A percentile compares a stretch with the other conserved stretches of the same genome.
phyloP scores from a whole-genome alignment of 306 rosid genomes.

The Cucurbita argyrosperma region DNA sequence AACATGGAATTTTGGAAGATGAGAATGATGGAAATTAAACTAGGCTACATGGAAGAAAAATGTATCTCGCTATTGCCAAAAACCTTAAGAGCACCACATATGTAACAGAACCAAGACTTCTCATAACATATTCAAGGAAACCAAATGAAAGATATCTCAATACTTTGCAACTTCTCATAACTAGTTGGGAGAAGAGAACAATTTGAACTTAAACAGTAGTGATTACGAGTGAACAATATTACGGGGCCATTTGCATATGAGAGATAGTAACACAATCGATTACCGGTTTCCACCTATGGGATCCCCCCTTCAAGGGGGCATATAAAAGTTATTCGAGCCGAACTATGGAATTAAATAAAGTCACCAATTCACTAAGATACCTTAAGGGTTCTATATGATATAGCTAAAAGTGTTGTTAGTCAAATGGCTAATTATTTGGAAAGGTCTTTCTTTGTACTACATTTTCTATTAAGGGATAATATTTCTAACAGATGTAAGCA shows the following conservation, averaged over 20 bases:
- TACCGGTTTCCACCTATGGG: background rate
- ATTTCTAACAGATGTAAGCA: background rate
- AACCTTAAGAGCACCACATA: background rate
- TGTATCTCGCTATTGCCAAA: background rate
- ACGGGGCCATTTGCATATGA: background rate
- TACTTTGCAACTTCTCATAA: background rate
- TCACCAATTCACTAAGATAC: background rate
- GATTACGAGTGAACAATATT: background rate
- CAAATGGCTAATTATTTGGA: background rate
- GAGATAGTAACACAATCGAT: background rate
- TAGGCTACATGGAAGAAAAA: background rate
- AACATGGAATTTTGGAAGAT: background rate
- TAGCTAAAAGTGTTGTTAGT: background rate
- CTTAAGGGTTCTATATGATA: background rate
- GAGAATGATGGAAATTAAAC: background rate
- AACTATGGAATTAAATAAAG: background rate
- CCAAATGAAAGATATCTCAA: background rate
- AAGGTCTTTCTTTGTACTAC: background rate
- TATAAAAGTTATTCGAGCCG: background rate
- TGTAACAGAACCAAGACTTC: background rate
- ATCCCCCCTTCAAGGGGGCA: background rate
- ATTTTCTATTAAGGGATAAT: background rate
- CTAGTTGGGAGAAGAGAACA: background rate
- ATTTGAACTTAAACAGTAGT: background rate
- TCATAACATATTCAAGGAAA: background rate